Evolutionary conservation across 345 rosid genomes (phyloP).

Genomic region (Salix arbutifolia): DNA sequence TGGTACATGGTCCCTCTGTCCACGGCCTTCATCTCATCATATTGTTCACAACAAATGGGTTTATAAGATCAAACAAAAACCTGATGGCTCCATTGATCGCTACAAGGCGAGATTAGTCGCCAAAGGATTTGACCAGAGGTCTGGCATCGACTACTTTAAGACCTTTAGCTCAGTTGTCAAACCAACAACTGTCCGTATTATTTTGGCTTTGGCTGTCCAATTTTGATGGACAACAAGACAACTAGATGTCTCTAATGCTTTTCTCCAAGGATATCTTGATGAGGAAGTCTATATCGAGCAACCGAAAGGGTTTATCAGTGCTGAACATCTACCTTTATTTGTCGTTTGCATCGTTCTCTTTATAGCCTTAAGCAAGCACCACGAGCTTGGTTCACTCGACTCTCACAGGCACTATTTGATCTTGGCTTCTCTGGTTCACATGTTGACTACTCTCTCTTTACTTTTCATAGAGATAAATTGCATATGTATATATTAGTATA

Average conservation of each 20-base stretch:
- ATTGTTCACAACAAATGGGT: too few species aligned
- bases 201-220: not conserved
- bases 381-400: not conserved
- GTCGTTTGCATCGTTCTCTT: not conserved
- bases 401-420: too few species aligned
- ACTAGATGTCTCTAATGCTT: not conserved
- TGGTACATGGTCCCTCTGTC: too few species aligned
- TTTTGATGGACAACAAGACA: not conserved
- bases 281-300: not conserved
- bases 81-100: not conserved
- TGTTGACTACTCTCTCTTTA: too few species aligned
- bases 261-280: not conserved
- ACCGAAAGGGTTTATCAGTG: not conserved
- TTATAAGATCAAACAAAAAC: too few species aligned
- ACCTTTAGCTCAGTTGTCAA: not conserved
- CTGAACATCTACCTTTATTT: not conserved
- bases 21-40: too few species aligned
- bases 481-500: too few species aligned
- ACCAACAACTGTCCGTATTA: accelerated
- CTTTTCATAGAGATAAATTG: too few species aligned
- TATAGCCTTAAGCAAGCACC: not conserved
- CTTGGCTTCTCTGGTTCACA: too few species aligned
- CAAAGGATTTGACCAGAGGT: not conserved
- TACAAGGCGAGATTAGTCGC: not conserved
- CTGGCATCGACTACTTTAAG: not conserved